Percentiles rank a stretch among this genome's conserved stretches.
Evolutionary conservation across 176 grass and related monocot genomes (phyloP).

Genomic region (Chrysopogon serrulatus): DNA sequence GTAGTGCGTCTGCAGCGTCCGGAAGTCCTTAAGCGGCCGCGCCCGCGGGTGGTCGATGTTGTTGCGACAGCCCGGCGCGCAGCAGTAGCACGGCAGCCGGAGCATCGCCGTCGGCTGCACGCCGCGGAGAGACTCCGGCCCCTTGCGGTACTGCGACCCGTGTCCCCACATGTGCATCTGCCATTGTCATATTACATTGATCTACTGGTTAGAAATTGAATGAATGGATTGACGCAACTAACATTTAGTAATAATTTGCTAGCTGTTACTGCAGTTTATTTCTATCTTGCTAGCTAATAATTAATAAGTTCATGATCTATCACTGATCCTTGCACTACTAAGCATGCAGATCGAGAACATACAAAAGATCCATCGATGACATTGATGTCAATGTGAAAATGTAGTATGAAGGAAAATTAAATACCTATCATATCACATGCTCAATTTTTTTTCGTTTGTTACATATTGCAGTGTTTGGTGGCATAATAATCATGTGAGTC

Average conservation of each 20-base stretch:
- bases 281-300: no score
- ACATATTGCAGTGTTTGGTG: constrained; percentile 8
- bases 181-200: neutral
- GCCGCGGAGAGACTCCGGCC: constrained; percentile 88
- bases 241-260: no score
- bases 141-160: constrained; percentile 94
- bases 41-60: constrained; percentile 95
- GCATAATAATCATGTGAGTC: constrained; percentile 12
- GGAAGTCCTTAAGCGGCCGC: constrained; percentile 96
- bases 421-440: constrained; percentile 11
- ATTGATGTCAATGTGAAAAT: neutral
- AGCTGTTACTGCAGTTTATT: neutral
- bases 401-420: neutral
- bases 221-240: neutral
- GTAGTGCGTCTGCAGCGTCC: constrained; percentile 97
- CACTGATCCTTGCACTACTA: neutral
- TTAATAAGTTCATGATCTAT: neutral
- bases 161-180: constrained; percentile 99
- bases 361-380: neutral
- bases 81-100: constrained; percentile 94
- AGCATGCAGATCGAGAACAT: no score
- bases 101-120: constrained; percentile 99
- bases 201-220: neutral
- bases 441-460: neutral
- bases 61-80: constrained; percentile 90